Conservation (phyloP, 371 early-diverging fungal species). For the Globomyces sp. region DNA sequence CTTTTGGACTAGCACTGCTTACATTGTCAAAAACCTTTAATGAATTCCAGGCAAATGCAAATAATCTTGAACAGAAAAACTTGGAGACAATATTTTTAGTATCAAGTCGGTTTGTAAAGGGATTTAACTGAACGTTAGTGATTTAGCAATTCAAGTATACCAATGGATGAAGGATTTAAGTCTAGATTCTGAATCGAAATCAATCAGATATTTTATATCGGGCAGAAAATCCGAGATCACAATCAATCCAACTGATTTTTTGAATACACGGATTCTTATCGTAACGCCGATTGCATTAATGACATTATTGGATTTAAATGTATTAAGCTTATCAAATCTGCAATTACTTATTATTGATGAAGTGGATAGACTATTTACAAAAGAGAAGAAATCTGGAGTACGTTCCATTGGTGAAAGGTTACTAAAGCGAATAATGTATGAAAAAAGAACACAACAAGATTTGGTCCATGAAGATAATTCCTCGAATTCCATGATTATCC, state of each 20-base stretch:
- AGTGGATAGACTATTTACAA: conserved; percentile 68
- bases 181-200: conserved; percentile 1
- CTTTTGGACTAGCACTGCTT: conserved; percentile 56
- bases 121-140: background rate
- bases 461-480: background rate
- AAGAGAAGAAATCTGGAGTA: conserved; percentile 46
- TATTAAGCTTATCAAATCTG: conserved; percentile 49
- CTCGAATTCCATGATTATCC: conserved; percentile 18
- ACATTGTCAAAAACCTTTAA: conserved; percentile 1
- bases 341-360: conserved; percentile 72
- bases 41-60: background rate
- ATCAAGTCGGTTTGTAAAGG: conserved; percentile 25
- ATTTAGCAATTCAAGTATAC: background rate
- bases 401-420: conserved; percentile 58
- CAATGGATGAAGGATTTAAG: background rate
- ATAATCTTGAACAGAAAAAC: background rate
- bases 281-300: conserved; percentile 67
- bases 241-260: too few species aligned
- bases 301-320: conserved; percentile 40
- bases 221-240: background rate
- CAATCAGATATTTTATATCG: background rate
- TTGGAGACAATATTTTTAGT: background rate
- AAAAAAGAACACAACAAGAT: conserved; percentile 1
- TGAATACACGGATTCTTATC: conserved; percentile 55
- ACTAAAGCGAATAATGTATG: conserved; percentile 46